These are phyloP conservation scores for Ceratobasidium sp. DNA, from an alignment of 1,284 basidiomycete genomes.

Conservation along the genomic window DNA sequence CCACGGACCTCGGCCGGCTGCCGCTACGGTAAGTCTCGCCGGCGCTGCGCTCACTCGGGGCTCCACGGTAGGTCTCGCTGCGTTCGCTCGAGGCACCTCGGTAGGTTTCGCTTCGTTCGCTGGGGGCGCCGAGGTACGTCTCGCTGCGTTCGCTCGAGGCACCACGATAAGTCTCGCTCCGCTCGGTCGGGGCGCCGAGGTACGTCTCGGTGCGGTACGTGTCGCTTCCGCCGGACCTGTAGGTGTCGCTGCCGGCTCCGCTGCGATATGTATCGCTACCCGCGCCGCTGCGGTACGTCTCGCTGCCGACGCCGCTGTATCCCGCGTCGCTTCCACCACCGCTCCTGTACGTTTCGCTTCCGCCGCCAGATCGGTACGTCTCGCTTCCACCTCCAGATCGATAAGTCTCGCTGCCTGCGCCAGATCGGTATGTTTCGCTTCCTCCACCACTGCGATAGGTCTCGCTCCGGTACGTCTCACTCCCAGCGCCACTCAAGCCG, in stretches of 20 bases:
- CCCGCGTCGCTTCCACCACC: slow-evolving; percentile 1
- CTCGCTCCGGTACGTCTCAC: slow-evolving; percentile 32
- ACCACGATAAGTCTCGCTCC: background rate
- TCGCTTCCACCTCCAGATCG: slow-evolving; percentile 25
- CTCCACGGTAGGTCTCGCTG: slow-evolving; percentile 12
- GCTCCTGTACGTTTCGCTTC: slow-evolving; percentile 16
- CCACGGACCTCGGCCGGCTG: background rate
- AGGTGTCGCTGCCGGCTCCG: slow-evolving; percentile 14
- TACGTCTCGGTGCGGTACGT: slow-evolving; percentile 24
- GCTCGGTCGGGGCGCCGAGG: background rate
- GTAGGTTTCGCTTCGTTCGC: background rate
- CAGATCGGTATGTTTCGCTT: background rate
- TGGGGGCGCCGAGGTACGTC: background rate
- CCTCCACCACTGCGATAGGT: background rate
- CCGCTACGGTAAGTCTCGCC: slow-evolving; percentile 2
- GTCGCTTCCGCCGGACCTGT: slow-evolving; percentile 14
- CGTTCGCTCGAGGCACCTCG: background rate
- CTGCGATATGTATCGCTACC: slow-evolving; percentile 9
- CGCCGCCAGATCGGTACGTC: background rate
- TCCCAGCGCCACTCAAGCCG: slow-evolving; percentile 45
- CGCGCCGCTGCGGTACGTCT: slow-evolving; percentile 2
- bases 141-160: slow-evolving; percentile 10
- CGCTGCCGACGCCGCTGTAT: slow-evolving; percentile 46
- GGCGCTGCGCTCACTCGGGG: background rate
- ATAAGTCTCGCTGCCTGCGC: slow-evolving; percentile 7